Base-by-base conservation (phyloP, 2,329 filamentous ascomycete genomes). In the Alternaria longipes region DNA sequence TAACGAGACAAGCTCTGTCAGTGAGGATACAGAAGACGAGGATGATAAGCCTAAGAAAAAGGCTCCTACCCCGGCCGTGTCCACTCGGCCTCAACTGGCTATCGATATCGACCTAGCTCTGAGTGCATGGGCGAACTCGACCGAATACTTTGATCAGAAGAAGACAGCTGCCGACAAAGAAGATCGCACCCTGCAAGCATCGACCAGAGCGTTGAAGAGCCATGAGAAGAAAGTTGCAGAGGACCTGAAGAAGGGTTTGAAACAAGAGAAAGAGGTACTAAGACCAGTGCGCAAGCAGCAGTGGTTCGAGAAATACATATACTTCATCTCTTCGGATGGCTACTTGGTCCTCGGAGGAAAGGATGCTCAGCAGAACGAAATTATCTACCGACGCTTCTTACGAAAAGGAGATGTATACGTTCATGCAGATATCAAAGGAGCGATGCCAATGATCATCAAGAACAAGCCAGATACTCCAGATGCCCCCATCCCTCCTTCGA, bases 251-350 rank as follows among this genome's bases (percentile, higher is more conserved):
- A 94, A 93, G 72, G 90, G 89, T 0, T 79, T 98, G 58, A 97
- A 97, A 81, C 91, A 95, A 74, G 95, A 98, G 79, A 97, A 97
- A 77, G 90, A 93, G 20, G 83, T 96, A 2, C 81, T 98, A 9
- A 89, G 94, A 46, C 93, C 91, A 0, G 90, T 97, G 8, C 87
- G 95, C 57, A 91, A 89, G 72, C 90, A 90, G 67, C 87, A 94
- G 71, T 99, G 95, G 95, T 99, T 97, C 69, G 95, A 99, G 74
- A 99, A 99, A 79, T 99, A 97, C 72, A 84, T 89, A 28, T 98
- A 93, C 86, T 99, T 99, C 80, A 87, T 98, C 69, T 97, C 94
- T 0, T 96, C 93, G 0, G 95, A 99, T 74, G 94, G 94, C 5
- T 97, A 98, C 76, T 85, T 99, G 6, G 91, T 98, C 0, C 85